Evolutionary conservation across 345 rosid genomes (phyloP), one percentile per base, ranked within the genome.

Genomic region (Brassica cretica): DNA sequence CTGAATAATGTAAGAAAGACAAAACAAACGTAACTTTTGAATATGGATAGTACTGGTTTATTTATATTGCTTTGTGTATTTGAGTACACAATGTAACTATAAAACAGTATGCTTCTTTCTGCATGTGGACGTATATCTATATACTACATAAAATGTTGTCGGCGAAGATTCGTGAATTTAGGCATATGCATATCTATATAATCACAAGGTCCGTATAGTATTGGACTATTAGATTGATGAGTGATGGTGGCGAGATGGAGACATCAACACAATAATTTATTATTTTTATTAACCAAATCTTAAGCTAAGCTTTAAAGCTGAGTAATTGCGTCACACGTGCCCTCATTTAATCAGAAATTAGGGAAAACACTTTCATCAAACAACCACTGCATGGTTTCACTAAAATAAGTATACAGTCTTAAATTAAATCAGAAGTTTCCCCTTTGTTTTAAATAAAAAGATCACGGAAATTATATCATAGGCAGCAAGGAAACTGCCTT

Each of bases 161-260:
- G 78, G 78, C 75, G 67, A 69, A 68, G 78, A 69, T 68, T 63
- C 71, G 67, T 73, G 74, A 12, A 46, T 14, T 27, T 66, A 27
- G 67, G 46, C 25, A 15, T 15, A 41, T 41, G 33, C 16, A 15
- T 15, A 41, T 41, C 11, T 33, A 61, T 35, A 39, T n/a, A 21
- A 21, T 39, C 59, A 66, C 70, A 63, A 63, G 60, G 27, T 49
- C 68, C 11, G 12, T 18, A 18, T 39, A 32, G 7, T 35, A 7
- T 27, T 27, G 4, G 30, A 27, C 30, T 35, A 37, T 68, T 18
- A 70, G 72, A 69, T 74, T 80, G 70, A 62, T 33, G 65, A 74
- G 76, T 80, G 72, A 68, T 80, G 82, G 82, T 64, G 21, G 44
- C 72, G 76, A 74, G 79, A 75, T 80, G 82, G 82, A 74, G 82